These are phyloP conservation scores for Penicillium lividum DNA, from an alignment of 495 filamentous ascomycete genomes.

Conservation along the genomic window DNA sequence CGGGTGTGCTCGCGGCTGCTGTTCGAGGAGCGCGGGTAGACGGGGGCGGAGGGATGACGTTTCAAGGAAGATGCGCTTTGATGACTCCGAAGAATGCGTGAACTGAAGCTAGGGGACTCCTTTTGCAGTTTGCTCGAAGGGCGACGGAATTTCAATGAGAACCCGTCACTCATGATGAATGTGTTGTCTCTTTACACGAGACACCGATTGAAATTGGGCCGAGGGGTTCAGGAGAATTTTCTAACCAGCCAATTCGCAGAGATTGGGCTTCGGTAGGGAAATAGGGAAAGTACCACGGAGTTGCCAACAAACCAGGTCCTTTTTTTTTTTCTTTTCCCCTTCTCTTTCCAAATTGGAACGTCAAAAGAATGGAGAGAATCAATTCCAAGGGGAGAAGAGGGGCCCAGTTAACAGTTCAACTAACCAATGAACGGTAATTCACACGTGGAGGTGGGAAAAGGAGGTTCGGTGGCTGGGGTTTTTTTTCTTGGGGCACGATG, in stretches of 20 bases:
- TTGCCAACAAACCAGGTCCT: not conserved
- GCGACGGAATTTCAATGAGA: conserved; percentile 50
- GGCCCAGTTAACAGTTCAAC: conserved; percentile 8
- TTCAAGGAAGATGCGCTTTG: conserved; percentile 55
- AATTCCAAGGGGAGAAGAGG: conserved; percentile 8
- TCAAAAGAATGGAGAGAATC: not conserved
- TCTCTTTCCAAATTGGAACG: not conserved
- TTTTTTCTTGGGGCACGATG: not conserved
- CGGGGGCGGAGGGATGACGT: conserved; percentile 70
- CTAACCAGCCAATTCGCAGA: conserved; percentile 4
- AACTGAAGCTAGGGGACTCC: conserved; percentile 46
- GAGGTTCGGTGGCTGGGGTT: conserved; percentile 16
- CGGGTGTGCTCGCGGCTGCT: conserved; percentile 50
- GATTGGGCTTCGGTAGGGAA: not conserved
- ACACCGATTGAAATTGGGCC: conserved; percentile 35
- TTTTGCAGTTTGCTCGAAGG: conserved; percentile 52
- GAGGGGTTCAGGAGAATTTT: conserved; percentile 26
- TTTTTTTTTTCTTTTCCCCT: not conserved
- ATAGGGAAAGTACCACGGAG: not conserved
- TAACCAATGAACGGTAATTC: conserved; percentile 8
- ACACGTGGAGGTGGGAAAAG: conserved; percentile 30
- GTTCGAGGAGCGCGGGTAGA: conserved; percentile 47
- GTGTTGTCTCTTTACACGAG: conserved; percentile 29
- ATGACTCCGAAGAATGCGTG: conserved; percentile 47
- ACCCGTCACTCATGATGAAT: conserved; percentile 49